Percentiles rank a stretch among this genome's conserved stretches.
Conservation (phyloP, 257 asterid species). For the Solanum lycopersicoides region DNA sequence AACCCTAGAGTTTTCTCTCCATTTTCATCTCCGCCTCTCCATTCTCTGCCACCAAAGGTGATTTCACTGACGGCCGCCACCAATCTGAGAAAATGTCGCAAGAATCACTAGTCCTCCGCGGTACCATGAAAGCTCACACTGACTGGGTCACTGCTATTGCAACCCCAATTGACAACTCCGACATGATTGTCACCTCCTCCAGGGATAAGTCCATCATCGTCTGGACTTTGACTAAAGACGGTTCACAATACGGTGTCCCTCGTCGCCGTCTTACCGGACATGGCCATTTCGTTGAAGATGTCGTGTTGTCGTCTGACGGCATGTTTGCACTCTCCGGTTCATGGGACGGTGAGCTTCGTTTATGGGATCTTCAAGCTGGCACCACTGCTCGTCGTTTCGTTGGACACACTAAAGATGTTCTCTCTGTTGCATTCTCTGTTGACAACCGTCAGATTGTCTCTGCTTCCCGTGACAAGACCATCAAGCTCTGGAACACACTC, state of each 20-base stretch:
- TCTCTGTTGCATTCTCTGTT: slow-evolving; percentile 70
- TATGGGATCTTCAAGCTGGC: slow-evolving; percentile 76
- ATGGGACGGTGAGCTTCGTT: slow-evolving; percentile 89
- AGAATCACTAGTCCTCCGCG: slow-evolving; percentile 12
- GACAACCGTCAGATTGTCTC: slow-evolving; percentile 16
- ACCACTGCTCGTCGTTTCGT: slow-evolving; percentile 71
- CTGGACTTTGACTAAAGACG: slow-evolving; percentile 13
- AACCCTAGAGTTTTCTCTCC: background rate
- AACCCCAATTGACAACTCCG: slow-evolving; percentile 20
- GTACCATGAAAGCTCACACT: slow-evolving; percentile 17
- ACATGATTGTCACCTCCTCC: slow-evolving; percentile 15
- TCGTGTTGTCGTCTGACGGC: slow-evolving; percentile 80
- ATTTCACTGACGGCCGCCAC: background rate
- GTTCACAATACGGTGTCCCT: slow-evolving; percentile 5
- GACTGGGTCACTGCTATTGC: slow-evolving; percentile 24
- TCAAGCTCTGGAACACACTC: slow-evolving; percentile 21
- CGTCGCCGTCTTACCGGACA: slow-evolving; percentile 28
- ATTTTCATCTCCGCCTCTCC: background rate
- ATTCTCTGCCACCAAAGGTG: background rate
- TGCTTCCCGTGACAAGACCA: slow-evolving; percentile 13
- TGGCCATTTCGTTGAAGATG: slow-evolving; percentile 70
- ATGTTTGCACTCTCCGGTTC: slow-evolving; percentile 90
- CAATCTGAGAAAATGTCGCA: background rate
- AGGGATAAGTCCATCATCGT: slow-evolving; percentile 18
- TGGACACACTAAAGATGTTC: slow-evolving; percentile 82